phyloP scores from a whole-genome alignment of 306 rosid genomes.

The Citrullus colocynthis region DNA sequence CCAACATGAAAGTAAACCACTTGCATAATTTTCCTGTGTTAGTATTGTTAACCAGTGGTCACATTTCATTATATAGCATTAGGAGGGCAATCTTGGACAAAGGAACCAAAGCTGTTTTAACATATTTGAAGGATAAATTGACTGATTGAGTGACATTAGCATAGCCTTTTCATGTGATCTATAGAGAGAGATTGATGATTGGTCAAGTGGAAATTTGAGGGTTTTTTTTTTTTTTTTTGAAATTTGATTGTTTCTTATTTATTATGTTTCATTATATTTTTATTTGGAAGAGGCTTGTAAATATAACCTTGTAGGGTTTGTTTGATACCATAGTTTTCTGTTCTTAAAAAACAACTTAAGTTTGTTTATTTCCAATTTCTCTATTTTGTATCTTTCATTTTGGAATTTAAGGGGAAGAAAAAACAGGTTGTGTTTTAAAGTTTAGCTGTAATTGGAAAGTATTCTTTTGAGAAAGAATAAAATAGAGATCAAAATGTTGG shows the following conservation, averaged over 20 bases:
- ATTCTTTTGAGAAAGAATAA: no score
- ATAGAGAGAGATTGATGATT: background rate
- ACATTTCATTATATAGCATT: constrained; percentile 35
- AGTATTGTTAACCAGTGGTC: background rate
- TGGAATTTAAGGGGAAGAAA: background rate
- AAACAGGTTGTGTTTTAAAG: background rate
- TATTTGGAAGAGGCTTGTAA: background rate
- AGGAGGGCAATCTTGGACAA: constrained; percentile 68
- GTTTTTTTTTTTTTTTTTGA: no score
- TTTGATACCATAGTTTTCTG: background rate
- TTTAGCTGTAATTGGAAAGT: background rate
- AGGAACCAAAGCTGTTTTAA: constrained; percentile 78
- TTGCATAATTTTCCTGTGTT: background rate
- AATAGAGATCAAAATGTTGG: background rate
- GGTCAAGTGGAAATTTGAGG: background rate
- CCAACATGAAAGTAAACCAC: background rate
- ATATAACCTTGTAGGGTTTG: background rate
- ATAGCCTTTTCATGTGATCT: background rate
- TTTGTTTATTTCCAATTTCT: background rate
- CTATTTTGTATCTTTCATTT: background rate
- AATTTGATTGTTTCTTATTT: background rate
- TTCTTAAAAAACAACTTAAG: background rate
- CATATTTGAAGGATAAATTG: constrained; percentile 71
- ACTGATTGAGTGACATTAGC: constrained; percentile 26
- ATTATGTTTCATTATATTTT: background rate